phyloP scores from a whole-genome alignment of 345 rosid genomes.

The Eucalyptus leucophloia region DNA sequence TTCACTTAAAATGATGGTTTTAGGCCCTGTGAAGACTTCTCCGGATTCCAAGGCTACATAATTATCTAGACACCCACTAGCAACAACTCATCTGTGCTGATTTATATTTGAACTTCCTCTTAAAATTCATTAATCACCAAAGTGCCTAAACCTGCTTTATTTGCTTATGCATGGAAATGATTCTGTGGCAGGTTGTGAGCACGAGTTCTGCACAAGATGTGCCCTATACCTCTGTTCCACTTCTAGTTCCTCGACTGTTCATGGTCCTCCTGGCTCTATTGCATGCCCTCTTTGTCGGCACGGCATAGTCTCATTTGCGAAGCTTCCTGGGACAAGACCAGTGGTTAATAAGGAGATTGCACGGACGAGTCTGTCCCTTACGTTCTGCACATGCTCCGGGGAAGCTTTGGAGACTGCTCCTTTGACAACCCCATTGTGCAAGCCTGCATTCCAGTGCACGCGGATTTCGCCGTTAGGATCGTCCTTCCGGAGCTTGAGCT shows the following conservation, averaged over 20 bases:
- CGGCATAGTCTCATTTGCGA: conserved; percentile 69
- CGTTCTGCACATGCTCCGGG: conserved; percentile 65
- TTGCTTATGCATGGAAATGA: background rate
- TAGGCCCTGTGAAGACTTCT: background rate
- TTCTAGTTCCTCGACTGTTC: conserved; percentile 26
- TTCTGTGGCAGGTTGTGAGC: conserved; percentile 61
- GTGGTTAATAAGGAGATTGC: conserved; percentile 18
- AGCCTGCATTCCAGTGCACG: conserved; percentile 40
- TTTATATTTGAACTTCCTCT: background rate
- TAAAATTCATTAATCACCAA: background rate
- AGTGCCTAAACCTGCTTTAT: background rate
- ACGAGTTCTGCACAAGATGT: conserved; percentile 81
- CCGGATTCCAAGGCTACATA: background rate
- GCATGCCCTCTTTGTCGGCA: conserved; percentile 92
- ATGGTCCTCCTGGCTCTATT: conserved; percentile 59
- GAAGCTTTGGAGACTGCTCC: conserved; percentile 44
- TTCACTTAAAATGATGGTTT: background rate
- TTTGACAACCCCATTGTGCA: conserved; percentile 51
- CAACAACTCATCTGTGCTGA: background rate
- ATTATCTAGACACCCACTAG: background rate
- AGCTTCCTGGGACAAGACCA: conserved; percentile 40
- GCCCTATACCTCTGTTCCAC: conserved; percentile 83
- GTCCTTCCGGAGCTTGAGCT: conserved; percentile 64
- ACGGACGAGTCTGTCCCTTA: conserved; percentile 63
- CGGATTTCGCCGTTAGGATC: conserved; percentile 47